These are phyloP conservation scores for Chenopodium suecicum DNA, from an alignment of 148 eudicot species.

Conservation along the genomic window DNA sequence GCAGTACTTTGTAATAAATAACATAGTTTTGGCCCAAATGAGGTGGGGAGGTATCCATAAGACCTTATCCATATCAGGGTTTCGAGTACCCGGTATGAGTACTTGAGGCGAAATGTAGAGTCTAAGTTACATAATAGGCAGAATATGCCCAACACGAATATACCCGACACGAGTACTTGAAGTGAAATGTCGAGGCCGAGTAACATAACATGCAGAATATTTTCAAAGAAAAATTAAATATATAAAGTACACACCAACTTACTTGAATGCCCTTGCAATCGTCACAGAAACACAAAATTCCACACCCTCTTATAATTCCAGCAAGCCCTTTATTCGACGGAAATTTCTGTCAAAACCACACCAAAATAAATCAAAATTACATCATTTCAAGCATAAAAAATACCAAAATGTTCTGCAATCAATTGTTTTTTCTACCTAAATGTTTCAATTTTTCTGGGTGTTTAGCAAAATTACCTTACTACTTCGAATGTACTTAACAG, in stretches of 20 bases:
- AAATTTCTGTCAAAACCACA: constrained; percentile 31
- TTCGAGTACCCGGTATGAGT: too few relatives aligned
- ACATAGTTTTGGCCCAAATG: too few relatives aligned
- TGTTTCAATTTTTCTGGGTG: background rate
- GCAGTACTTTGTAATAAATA: too few relatives aligned
- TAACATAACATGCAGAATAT: background rate
- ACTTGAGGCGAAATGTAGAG: too few relatives aligned
- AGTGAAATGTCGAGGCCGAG: background rate
- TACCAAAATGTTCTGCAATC: background rate
- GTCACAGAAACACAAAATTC: constrained; percentile 61
- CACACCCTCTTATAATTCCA: constrained; percentile 59
- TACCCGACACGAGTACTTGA: background rate
- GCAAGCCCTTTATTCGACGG: constrained; percentile 37
- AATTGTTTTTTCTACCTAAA: background rate
- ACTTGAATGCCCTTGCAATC: constrained; percentile 58
- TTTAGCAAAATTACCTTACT: constrained; percentile 38
- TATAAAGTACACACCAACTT: constrained; percentile 23
- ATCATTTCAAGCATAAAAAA: background rate
- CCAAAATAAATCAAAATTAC: background rate
- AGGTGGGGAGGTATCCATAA: too few relatives aligned
- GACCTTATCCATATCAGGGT: too few relatives aligned
- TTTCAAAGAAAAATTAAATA: background rate
- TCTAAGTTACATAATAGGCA: too few relatives aligned
- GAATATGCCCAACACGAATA: too few relatives aligned
- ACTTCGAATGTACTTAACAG: constrained; percentile 59